These are phyloP conservation scores for Carex littledalei DNA, from an alignment of 176 grass and related monocot genomes.

Conservation along the genomic window DNA sequence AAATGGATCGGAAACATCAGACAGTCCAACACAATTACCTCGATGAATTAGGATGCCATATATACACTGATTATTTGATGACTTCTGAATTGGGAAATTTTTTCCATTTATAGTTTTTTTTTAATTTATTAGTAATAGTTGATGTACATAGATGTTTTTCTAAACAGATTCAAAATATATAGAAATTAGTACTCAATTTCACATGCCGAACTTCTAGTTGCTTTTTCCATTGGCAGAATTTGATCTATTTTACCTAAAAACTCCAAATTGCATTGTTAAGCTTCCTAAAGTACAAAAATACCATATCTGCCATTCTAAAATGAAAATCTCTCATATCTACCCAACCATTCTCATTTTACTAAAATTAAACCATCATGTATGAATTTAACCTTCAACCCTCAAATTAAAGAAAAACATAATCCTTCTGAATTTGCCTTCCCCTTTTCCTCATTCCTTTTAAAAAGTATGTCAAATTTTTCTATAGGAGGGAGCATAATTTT, in stretches of 20 bases:
- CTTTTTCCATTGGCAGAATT: background rate
- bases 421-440: background rate
- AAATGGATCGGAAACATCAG: constrained; percentile 13
- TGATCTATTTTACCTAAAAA: background rate
- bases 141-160: constrained; percentile 14
- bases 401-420: background rate
- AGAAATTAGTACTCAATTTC: background rate
- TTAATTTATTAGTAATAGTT: background rate
- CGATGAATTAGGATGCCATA: constrained; percentile 8
- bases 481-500: too few relatives aligned
- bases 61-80: background rate
- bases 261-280: background rate
- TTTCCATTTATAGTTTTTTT: background rate
- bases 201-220: background rate
- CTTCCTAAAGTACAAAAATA: background rate
- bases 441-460: background rate
- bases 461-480: too few relatives aligned
- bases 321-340: background rate
- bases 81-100: background rate
- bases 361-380: background rate
- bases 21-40: background rate
- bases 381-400: background rate
- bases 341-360: background rate
- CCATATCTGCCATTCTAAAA: background rate
- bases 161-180: constrained; percentile 1